Evolutionary conservation across 805 yeast species (phyloP).

Genomic region (Candida jianshihensis): DNA sequence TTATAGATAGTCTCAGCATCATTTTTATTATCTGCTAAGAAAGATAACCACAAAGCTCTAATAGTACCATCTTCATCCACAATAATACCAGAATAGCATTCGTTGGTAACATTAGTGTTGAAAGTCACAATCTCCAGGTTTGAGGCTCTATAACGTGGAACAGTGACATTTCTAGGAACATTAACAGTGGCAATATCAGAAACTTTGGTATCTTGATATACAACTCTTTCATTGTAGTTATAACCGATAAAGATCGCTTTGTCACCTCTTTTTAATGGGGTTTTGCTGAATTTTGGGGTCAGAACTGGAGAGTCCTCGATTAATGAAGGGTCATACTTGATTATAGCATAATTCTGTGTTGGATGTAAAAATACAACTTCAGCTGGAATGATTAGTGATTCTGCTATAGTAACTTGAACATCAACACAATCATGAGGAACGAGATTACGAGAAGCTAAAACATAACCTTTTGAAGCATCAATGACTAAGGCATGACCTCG

Average conservation of each 20-base stretch:
- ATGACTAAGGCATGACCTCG: constrained; percentile 73
- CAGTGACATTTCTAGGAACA: constrained; percentile 57
- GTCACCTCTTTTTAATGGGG: constrained; percentile 67
- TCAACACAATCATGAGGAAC: constrained; percentile 79
- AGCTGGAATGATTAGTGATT: constrained; percentile 74
- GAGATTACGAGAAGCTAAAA: constrained; percentile 66
- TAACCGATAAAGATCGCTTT: constrained; percentile 74
- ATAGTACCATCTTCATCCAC: constrained; percentile 73
- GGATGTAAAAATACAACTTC: constrained; percentile 82
- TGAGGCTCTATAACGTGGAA: constrained; percentile 82
- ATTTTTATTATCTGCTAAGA: constrained; percentile 64
- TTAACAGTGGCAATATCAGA: constrained; percentile 70
- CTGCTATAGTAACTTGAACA: constrained; percentile 74
- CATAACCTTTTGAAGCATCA: constrained; percentile 75
- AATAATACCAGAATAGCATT: constrained; percentile 74
- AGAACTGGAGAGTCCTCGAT: constrained; percentile 58
- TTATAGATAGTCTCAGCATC: constrained; percentile 58
- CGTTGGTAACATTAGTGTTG: constrained; percentile 65
- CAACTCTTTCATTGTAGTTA: constrained; percentile 60
- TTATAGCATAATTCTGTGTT: constrained; percentile 74
- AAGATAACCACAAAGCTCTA: constrained; percentile 81
- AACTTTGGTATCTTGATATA: constrained; percentile 68
- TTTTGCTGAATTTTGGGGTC: constrained; percentile 55
- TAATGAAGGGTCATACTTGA: constrained; percentile 72
- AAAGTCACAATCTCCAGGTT: constrained; percentile 72